Percentiles rank a stretch among this genome's conserved stretches.
phyloP scores from a whole-genome alignment of 306 rosid species.

The Cucurbita argyrosperma region DNA sequence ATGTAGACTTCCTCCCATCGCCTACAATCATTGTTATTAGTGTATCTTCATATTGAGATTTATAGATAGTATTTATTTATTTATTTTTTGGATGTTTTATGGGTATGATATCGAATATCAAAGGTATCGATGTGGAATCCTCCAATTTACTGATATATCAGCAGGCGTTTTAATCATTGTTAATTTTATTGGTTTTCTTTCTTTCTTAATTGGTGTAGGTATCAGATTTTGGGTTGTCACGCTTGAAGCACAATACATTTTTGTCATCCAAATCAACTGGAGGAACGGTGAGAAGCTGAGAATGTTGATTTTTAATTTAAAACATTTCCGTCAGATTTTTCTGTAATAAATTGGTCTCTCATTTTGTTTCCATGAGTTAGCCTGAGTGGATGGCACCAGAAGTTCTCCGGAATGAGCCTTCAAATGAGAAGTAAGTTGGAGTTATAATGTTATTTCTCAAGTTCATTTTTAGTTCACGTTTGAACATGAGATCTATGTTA shows the following conservation, averaged over 20 bases:
- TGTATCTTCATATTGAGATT: too few species aligned
- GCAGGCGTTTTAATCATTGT: too few species aligned
- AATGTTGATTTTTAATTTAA: neutral
- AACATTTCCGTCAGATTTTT: neutral
- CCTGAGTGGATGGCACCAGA: constrained; percentile 99
- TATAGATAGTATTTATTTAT: too few species aligned
- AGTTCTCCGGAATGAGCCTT: constrained; percentile 95
- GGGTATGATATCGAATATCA: too few species aligned
- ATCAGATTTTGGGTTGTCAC: constrained; percentile 93
- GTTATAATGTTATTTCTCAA: neutral
- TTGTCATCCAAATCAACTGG: constrained; percentile 98
- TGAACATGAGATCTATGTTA: neutral
- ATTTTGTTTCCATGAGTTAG: constrained; percentile 27
- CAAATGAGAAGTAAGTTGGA: constrained; percentile 78
- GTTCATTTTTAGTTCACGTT: neutral
- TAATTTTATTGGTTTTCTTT: too few species aligned
- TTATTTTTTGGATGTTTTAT: too few species aligned
- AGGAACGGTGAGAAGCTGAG: constrained; percentile 78
- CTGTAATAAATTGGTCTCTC: neutral
- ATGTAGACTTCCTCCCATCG: too few species aligned
- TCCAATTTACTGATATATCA: too few species aligned
- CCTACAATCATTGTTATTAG: too few species aligned
- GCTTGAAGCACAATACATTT: constrained; percentile 93
- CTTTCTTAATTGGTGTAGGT: constrained; percentile 30
- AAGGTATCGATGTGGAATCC: too few species aligned